Conservation (phyloP, 176 grass and related monocot species). For the Lolium rigidum region DNA sequence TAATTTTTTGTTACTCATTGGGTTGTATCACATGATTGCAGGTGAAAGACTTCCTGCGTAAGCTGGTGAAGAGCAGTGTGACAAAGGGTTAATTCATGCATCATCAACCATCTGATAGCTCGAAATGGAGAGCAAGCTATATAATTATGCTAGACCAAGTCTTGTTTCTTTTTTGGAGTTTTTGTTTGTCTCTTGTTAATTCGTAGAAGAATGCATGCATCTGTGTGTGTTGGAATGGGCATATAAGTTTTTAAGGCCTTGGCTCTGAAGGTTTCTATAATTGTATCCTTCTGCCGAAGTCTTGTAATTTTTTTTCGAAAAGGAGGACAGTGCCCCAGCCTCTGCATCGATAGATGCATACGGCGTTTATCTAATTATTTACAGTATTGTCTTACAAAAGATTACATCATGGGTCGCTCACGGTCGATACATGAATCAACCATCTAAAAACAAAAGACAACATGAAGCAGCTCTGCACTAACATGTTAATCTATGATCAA, state of each 20-base stretch:
- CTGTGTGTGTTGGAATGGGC: not conserved
- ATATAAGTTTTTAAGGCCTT: constrained; percentile 7
- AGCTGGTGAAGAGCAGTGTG: constrained; percentile 42
- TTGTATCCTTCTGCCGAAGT: constrained; percentile 26
- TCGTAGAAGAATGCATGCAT: not conserved
- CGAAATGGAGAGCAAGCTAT: not conserved
- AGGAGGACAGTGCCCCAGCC: too few species aligned
- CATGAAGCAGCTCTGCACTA: too few species aligned
- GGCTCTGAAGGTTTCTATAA: constrained; percentile 40
- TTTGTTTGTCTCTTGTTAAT: not conserved
- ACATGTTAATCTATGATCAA: too few species aligned
- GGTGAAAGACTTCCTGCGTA: constrained; percentile 53
- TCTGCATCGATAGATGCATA: too few species aligned
- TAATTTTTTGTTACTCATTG: not conserved
- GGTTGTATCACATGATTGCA: not conserved
- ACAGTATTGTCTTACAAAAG: too few species aligned
- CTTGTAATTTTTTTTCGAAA: too few species aligned
- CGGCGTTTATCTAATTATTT: too few species aligned
- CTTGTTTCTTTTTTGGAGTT: not conserved
- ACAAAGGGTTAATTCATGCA: not conserved
- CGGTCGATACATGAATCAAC: too few species aligned
- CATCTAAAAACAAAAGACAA: too few species aligned
- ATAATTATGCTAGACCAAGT: constrained; percentile 1
- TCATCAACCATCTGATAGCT: not conserved
- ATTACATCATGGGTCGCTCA: too few species aligned